Evolutionary conservation across 2,329 filamentous ascomycete species (phyloP).

Genomic region (Shiraia sp.): DNA sequence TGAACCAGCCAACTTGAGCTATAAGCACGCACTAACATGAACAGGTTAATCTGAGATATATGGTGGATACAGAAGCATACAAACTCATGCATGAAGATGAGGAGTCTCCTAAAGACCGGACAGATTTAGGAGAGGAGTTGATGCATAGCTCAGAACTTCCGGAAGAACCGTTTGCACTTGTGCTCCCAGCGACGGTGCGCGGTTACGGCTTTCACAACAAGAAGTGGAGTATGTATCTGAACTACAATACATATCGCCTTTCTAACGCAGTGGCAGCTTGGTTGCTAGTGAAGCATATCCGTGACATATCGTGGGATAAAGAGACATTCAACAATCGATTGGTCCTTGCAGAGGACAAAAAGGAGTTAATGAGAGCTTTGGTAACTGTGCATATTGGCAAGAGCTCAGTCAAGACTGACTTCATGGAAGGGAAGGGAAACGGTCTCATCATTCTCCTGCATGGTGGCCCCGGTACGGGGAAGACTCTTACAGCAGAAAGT

Average conservation of each 20-base stretch:
- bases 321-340: conserved; percentile 19
- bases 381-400: conserved; percentile 2
- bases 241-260: too few relatives aligned
- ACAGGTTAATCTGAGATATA: conserved; percentile 6
- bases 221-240: conserved; percentile 11
- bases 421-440: conserved; percentile 47
- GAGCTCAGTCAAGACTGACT: conserved; percentile 24
- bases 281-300: conserved; percentile 23
- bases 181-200: conserved; percentile 1
- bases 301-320: conserved; percentile 38
- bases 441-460: conserved; percentile 16
- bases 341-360: conserved; percentile 51
- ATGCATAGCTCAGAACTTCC: not conserved
- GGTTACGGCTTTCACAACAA: conserved; percentile 10
- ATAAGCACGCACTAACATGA: not conserved
- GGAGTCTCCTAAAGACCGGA: not conserved
- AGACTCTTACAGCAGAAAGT: conserved; percentile 13
- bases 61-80: conserved; percentile 8
- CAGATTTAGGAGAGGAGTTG: not conserved
- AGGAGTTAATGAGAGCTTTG: conserved; percentile 51
- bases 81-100: conserved; percentile 8
- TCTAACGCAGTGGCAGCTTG: not conserved
- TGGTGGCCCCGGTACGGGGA: conserved; percentile 14
- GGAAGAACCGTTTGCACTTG: not conserved
- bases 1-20: not conserved